Base-by-base conservation (phyloP, 805 yeast species). In the Yarrowia alimentaria region DNA sequence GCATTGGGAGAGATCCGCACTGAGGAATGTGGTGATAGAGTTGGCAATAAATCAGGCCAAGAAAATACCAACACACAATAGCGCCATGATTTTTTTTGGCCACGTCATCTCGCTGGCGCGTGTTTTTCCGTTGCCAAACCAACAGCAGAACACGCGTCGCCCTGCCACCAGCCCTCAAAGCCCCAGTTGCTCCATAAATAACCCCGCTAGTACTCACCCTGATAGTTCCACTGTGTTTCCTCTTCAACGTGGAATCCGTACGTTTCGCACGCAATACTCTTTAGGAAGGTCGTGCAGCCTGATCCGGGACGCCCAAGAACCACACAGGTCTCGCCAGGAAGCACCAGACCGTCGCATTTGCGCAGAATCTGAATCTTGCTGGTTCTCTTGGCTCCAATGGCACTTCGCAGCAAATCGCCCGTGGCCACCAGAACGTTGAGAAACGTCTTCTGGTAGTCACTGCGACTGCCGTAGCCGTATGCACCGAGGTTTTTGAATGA, bases 221-320 rank as follows among this genome's bases (percentile, higher is more conserved):
- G 50, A 59, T 81, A 83, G 9, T 71, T 60, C 54, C 83, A 65
- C n/a, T 72, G 69, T 1, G 84, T 72, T 24, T 71, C 73, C 31
- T 64, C 53, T 29, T 70, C 78, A 24, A 81, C 58, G 24, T 73
- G 61, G 62, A 78, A 79, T 54, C 86, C 86, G 60, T 77, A 76
- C 6, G 84, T 78, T 50, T 79, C 76, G 13, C 49, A 49, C 6
- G 54, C 53, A 19, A 48, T 49, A 17, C 34, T 49, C 34, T 81
- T 81, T 58, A 82, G 68, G 43, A 81, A 67, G 0, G 88, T 81
- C 3, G 86, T 75, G 63, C 88, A 82, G 56, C 89, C 88, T n/a
- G 87, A 78, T 60, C 88, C 88, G 1, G 88, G 88, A 65, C 85
- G 74, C 47, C 89, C 89, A 53, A 82, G 66, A 12, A 82, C 88